Evolutionary conservation across 2,329 filamentous ascomycete genomes (phyloP).

Genomic region (Echinosphaeria canescens): DNA sequence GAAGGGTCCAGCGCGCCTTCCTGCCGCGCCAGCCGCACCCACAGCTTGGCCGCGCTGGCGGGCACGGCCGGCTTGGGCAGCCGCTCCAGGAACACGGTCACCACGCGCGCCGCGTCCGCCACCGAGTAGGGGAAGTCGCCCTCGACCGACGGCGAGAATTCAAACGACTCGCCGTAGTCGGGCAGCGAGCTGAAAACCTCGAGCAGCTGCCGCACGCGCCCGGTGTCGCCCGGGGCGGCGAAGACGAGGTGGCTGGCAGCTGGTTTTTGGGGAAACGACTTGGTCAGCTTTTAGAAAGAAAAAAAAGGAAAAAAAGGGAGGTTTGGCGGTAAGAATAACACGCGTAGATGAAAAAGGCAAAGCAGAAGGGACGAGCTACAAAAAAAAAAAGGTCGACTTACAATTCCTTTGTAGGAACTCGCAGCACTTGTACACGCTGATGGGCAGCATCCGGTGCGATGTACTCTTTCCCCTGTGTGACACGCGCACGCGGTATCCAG

Average conservation of each 20-base stretch:
- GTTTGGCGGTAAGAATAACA: no score
- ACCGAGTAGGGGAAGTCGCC: constrained; percentile 5
- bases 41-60: constrained; percentile 4
- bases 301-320: no score
- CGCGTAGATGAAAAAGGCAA: no score
- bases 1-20: constrained; percentile 7
- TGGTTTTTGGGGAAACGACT: no score
- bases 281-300: no score
- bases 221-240: constrained; percentile 4
- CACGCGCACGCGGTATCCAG: constrained; percentile 6
- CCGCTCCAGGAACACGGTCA: constrained; percentile 6
- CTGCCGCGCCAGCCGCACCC: constrained; percentile 7
- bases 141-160: no score
- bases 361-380: not conserved
- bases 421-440: constrained; percentile 7
- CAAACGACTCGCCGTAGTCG: constrained; percentile 6
- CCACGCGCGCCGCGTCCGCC: constrained; percentile 6
- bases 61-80: constrained; percentile 7
- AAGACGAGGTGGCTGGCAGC: no score
- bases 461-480: constrained; percentile 7
- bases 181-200: constrained; percentile 5
- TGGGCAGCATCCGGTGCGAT: constrained; percentile 6
- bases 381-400: no score
- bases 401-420: constrained; percentile 6
- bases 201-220: constrained; percentile 5